Percentiles rank a stretch among this genome's conserved stretches.
Evolutionary conservation across 306 rosid species (phyloP).

Genomic region (Lupinus albus): DNA sequence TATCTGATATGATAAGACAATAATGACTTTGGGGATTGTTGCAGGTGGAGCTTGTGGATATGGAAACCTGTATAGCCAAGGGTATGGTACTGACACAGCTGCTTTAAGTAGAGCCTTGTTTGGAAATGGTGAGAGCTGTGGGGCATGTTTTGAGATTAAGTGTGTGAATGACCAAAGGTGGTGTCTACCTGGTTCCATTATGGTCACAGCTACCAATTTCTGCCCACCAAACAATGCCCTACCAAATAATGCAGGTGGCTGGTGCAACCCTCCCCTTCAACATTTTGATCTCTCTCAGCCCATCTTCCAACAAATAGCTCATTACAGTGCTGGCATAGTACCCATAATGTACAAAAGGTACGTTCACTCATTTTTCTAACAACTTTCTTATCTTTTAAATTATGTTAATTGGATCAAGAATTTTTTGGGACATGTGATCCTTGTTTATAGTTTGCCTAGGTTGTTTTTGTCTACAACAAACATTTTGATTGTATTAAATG

Average conservation of each 20-base stretch:
- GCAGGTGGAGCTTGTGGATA: conserved; percentile 83
- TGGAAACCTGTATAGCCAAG: conserved; percentile 72
- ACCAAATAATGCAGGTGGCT: conserved; percentile 74
- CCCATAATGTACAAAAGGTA: conserved; percentile 70
- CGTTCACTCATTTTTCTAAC: no score
- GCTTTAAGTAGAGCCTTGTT: conserved; percentile 72
- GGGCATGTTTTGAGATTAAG: conserved; percentile 70
- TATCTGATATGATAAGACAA: neutral
- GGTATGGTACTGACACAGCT: conserved; percentile 70
- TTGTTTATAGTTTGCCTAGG: no score
- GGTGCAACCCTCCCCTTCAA: conserved; percentile 81
- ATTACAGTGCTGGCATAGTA: conserved; percentile 65
- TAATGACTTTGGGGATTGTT: neutral
- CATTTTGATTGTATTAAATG: neutral
- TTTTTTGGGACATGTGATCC: no score
- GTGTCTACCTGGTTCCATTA: conserved; percentile 58
- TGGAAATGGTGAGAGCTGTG: conserved; percentile 70
- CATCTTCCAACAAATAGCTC: conserved; percentile 67
- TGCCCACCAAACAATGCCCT: conserved; percentile 76
- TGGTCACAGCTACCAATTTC: conserved; percentile 75
- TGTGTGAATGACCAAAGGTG: conserved; percentile 60
- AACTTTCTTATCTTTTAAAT: no score
- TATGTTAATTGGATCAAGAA: no score
- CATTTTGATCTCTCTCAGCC: conserved; percentile 81
- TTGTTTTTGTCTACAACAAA: neutral